Base-by-base conservation (phyloP, 2,329 filamentous ascomycete genomes). In the Polytolypa hystricis region DNA sequence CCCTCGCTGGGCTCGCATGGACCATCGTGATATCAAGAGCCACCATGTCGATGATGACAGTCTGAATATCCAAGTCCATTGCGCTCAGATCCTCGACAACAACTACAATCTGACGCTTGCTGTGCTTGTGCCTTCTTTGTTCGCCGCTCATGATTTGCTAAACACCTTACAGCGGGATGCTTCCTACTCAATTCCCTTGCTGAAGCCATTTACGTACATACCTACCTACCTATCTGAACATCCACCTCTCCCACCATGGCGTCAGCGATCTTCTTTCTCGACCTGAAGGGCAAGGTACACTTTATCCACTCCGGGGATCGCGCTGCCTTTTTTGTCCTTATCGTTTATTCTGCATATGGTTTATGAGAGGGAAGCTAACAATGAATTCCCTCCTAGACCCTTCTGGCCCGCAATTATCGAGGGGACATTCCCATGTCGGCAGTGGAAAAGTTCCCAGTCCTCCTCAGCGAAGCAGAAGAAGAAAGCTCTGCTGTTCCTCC, bases 401-500 rank as follows among this genome's bases (percentile, higher is more conserved):
- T 98, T 52, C 74, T 98, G 56, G 91, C 91, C 63, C 84, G 91
- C 57, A 98, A 98, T 69, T 98, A 98, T 64, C 78, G 91, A 60
- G 91, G 91, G 61, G 91, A 98, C 54, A 93, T 98, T 47, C 91
- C 91, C 62, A 96, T 98, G 91, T 93, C 86, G 40, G 91, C 91
- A 23, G 91, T 98, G 54, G 91, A 98, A 66, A 93, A 93, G 63
- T 98, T 98, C 61, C 91, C 91, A 29, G 69, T 94, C 51, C 81
- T 98, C 41, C 79, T 98, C 37, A 93, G 84, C 64, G 91, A 98
- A 67, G 91, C 91, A 52, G 91, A 98, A 79, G 91, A 98, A 76
- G 91, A 98, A 64, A 94, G 85, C 51, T 96, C 89, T 31, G 87
- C 87, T 44, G 91, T 96, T 2, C 86, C 91, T 38, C 91, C 91